A percentile compares a stretch with the other conserved stretches of the same genome.
Evolutionary conservation across 2,329 filamentous ascomycete genomes (phyloP).

Genomic region (Dendryphion nanum): DNA sequence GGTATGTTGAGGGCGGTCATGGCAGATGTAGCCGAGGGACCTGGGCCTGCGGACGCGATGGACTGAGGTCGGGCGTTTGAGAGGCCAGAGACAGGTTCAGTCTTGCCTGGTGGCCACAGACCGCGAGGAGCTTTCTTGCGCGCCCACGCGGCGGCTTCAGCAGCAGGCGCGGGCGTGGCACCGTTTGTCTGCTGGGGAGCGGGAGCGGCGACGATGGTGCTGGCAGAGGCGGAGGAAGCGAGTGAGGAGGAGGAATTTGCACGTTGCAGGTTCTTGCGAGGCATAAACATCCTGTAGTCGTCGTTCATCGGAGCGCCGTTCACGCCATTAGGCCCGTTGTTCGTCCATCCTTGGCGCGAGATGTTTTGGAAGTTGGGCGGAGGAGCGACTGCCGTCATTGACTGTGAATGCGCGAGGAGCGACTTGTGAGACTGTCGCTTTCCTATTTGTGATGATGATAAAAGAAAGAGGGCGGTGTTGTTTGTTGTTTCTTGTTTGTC

Average conservation of each 20-base stretch:
- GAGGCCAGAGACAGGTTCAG: conserved; percentile 63
- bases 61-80: conserved; percentile 62
- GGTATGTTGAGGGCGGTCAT: conserved; percentile 65
- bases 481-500: too few species aligned
- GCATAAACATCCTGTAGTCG: conserved; percentile 85
- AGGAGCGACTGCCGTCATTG: conserved; percentile 67
- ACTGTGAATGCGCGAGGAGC: conserved; percentile 21
- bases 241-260: conserved; percentile 90
- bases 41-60: conserved; percentile 58
- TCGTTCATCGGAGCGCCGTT: conserved; percentile 72
- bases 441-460: too few species aligned
- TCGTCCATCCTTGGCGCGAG: conserved; percentile 58
- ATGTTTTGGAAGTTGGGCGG: conserved; percentile 63
- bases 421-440: conserved; percentile 12
- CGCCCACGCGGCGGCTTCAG: conserved; percentile 32
- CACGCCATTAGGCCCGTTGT: conserved; percentile 56
- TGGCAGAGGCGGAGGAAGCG: conserved; percentile 61
- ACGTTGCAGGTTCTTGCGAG: conserved; percentile 81
- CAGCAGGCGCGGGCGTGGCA: conserved; percentile 40
- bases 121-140: conserved; percentile 54
- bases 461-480: too few species aligned
- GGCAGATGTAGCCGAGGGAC: conserved; percentile 58
- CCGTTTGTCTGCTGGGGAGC: conserved; percentile 66
- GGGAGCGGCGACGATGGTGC: conserved; percentile 63
- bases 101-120: conserved; percentile 65